These are phyloP conservation scores for Thielaviopsis ethacetica DNA, from an alignment of 2,329 filamentous ascomycete species.

Conservation along the genomic window DNA sequence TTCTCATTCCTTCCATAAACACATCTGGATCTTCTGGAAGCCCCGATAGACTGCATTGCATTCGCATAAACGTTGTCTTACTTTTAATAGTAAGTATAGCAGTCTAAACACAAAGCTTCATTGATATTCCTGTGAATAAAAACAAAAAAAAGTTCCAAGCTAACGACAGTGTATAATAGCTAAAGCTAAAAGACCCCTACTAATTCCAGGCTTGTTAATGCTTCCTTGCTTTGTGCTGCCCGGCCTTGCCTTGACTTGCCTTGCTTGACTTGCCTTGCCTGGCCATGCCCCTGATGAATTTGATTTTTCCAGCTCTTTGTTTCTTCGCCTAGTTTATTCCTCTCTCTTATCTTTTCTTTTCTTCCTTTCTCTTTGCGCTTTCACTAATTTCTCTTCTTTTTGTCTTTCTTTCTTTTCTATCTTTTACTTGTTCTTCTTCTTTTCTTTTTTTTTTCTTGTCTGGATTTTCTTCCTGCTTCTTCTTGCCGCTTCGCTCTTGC, in stretches of 20 bases:
- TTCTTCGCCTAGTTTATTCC: slow-evolving; percentile 4
- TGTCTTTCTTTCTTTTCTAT: not conserved
- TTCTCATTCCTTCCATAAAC: not conserved
- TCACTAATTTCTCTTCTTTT: not conserved
- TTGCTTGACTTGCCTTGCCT: not conserved
- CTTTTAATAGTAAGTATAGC: not conserved
- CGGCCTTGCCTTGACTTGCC: not conserved
- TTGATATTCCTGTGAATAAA: not conserved
- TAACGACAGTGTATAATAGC: not conserved
- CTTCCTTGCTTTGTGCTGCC: not conserved
- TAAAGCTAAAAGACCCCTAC: not conserved
- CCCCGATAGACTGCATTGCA: not conserved
- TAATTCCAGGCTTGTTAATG: not conserved
- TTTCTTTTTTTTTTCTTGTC: not conserved
- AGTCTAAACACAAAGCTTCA: not conserved
- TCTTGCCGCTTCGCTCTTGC: not conserved
- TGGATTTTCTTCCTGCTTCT: not conserved
- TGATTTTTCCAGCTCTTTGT: not conserved
- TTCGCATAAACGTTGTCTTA: not conserved
- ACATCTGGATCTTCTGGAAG: not conserved
- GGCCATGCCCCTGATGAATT: slow-evolving; percentile 1
- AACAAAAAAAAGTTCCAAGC: not conserved
- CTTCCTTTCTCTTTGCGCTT: not conserved
- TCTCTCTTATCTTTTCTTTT: slow-evolving; percentile 1
- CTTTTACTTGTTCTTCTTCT: not conserved